Percentiles rank a stretch among this genome's conserved stretches.
Conservation (phyloP, 352 stramenopile genomes). For the Phytophthora ohioensis region DNA sequence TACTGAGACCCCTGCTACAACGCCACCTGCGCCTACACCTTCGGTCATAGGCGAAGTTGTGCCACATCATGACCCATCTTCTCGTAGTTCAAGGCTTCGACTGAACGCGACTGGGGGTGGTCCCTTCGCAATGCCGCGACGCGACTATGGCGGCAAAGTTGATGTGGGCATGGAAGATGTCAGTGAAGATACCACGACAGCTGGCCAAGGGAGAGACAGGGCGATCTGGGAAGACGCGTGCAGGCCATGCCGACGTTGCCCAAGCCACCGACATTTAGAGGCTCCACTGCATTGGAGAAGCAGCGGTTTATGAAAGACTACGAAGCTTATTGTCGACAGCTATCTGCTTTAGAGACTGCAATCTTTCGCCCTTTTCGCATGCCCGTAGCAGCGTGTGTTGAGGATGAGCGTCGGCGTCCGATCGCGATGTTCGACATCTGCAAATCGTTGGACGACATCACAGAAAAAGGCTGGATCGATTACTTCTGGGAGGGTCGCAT, state of each 20-base stretch:
- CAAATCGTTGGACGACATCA: constrained; percentile 9
- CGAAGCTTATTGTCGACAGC: constrained; percentile 21
- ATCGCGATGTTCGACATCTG: constrained; percentile 24
- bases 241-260: constrained; percentile 21
- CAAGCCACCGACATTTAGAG: constrained; percentile 8
- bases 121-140: no score
- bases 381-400: constrained; percentile 11
- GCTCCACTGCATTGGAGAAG: constrained; percentile 6
- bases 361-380: constrained; percentile 19
- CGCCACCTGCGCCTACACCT: no score
- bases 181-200: no score
- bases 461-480: constrained; percentile 18
- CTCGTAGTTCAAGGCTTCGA: no score
- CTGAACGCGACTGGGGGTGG: no score
- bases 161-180: no score
- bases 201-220: no score
- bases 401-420: constrained; percentile 17
- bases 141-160: no score
- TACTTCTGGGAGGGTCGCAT: constrained; percentile 24
- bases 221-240: not conserved
- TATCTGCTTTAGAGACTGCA: constrained; percentile 4
- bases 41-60: no score
- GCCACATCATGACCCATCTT: no score
- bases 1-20: no score
- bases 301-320: constrained; percentile 17